Evolutionary conservation across 73 alveolate genomes (phyloP).

Genomic region (Uronychia setigera): DNA sequence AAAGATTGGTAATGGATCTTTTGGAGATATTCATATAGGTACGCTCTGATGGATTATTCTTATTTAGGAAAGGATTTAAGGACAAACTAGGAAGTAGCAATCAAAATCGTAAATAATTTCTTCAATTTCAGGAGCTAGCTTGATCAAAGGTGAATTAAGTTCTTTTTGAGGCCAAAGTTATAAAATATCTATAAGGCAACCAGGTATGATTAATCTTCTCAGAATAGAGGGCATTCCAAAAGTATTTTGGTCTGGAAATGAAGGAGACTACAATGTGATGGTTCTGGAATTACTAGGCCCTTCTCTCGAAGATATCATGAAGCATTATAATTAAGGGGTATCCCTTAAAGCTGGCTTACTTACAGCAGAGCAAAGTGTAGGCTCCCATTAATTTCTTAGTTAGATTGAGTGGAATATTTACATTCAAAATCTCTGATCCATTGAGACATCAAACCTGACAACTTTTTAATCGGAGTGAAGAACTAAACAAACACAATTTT

Average conservation of each 20-base stretch:
- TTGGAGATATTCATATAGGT: too few species aligned
- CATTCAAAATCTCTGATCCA: constrained; percentile 73
- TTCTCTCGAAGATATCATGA: constrained; percentile 59
- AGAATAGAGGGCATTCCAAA: constrained; percentile 40
- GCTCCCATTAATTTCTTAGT: neutral
- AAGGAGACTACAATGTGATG: constrained; percentile 43
- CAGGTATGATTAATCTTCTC: neutral
- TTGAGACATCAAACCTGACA: constrained; percentile 90
- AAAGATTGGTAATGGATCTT: too few species aligned
- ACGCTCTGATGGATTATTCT: too few species aligned
- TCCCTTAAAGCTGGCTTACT: constrained; percentile 64
- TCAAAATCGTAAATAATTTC: too few species aligned
- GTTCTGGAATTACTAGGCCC: constrained; percentile 68
- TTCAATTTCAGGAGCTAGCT: neutral
- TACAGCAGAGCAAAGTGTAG: constrained; percentile 70
- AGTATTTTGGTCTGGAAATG: constrained; percentile 50
- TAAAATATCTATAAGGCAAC: constrained; percentile 41
- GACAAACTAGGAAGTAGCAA: too few species aligned
- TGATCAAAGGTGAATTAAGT: neutral
- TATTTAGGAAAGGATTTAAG: too few species aligned
- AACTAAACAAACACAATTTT: constrained; percentile 53
- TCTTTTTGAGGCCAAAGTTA: constrained; percentile 65
- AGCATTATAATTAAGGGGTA: constrained; percentile 43
- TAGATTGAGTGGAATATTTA: constrained; percentile 61
- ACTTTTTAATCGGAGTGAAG: constrained; percentile 73